Evolutionary conservation across 2,329 filamentous ascomycete species (phyloP).

Genomic region (Sporothrix schenckii): DNA sequence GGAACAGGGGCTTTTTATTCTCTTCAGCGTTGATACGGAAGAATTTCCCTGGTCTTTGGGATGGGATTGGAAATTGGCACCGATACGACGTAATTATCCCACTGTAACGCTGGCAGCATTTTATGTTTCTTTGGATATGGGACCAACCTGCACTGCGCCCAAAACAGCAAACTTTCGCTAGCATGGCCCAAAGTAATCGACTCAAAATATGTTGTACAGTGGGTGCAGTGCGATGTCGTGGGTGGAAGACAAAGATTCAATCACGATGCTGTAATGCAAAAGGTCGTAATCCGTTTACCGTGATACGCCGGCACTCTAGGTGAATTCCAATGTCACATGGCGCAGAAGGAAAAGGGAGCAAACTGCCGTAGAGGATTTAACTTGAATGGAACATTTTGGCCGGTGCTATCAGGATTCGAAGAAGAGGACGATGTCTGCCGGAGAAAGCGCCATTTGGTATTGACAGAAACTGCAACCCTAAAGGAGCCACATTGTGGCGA

Average conservation of each 20-base stretch:
- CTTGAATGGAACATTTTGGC: not conserved
- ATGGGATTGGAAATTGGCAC: slow-evolving; percentile 9
- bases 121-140: slow-evolving; percentile 10
- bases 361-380: not conserved
- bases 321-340: slow-evolving; percentile 4
- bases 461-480: not conserved
- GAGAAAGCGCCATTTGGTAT: not conserved
- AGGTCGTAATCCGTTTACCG: not conserved
- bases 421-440: slow-evolving; percentile 4
- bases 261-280: not conserved
- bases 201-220: not conserved
- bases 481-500: slow-evolving; percentile 3
- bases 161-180: slow-evolving; percentile 23
- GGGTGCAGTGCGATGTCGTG: not conserved
- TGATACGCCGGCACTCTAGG: slow-evolving; percentile 10
- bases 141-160: slow-evolving; percentile 12
- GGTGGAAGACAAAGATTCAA: not conserved
- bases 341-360: not conserved
- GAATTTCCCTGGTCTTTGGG: not conserved
- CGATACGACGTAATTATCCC: not conserved
- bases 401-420: not conserved
- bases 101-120: slow-evolving; percentile 10
- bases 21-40: too few species aligned
- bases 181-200: slow-evolving; percentile 5
- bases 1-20: too few species aligned